Conservation (phyloP, 345 rosid species). For the Salix brachista region DNA sequence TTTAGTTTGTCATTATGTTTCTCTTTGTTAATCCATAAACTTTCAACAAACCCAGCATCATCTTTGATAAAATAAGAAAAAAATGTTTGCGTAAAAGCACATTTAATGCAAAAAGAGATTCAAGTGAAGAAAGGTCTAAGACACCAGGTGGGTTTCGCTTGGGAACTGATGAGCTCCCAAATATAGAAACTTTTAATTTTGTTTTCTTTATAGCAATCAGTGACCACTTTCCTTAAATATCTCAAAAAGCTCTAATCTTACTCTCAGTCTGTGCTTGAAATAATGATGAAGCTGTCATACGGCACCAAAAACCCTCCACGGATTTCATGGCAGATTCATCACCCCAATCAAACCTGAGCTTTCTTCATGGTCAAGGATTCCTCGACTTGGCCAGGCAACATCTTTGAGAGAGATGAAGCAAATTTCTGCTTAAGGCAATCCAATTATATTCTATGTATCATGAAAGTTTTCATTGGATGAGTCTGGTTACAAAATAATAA, state of each 20-base stretch:
- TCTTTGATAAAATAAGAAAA: background rate
- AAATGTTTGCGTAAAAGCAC: background rate
- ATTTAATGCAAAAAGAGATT: constrained; percentile 10
- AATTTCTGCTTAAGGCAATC: background rate
- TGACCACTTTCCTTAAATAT: constrained; percentile 14
- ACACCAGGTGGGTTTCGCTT: constrained; percentile 17
- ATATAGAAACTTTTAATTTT: background rate
- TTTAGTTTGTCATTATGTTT: background rate
- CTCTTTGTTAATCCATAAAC: too few relatives aligned
- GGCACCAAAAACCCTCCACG: constrained; percentile 12
- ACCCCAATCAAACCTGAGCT: background rate
- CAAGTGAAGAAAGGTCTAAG: constrained; percentile 6
- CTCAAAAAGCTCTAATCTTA: background rate
- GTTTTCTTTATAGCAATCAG: background rate
- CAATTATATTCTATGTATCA: background rate
- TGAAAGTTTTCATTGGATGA: background rate
- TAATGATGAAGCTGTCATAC: background rate
- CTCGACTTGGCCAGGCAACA: background rate
- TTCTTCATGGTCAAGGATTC: constrained; percentile 20
- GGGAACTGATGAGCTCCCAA: constrained; percentile 11
- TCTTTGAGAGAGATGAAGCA: background rate
- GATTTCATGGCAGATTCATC: constrained; percentile 13
- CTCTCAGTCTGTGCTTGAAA: background rate
- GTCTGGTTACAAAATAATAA: too few relatives aligned
- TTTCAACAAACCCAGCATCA: background rate